Conservation (phyloP, 1,284 basidiomycete genomes). For the Salmacisia buchloeana region DNA sequence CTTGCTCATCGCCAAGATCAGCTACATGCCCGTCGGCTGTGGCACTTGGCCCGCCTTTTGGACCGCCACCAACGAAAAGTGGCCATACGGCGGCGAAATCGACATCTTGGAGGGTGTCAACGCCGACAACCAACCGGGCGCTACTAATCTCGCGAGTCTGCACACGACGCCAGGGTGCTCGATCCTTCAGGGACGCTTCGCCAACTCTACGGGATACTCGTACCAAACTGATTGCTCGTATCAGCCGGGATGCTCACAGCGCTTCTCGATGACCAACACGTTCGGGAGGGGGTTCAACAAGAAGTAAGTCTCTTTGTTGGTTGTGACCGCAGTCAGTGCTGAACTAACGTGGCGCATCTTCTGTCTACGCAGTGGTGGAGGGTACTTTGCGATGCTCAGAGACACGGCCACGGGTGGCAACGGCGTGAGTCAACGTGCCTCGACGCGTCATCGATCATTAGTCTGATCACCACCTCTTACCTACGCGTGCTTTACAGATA, state of each 20-base stretch:
- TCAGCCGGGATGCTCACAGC: slow-evolving; percentile 35
- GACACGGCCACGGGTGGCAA: slow-evolving; percentile 27
- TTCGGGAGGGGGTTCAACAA: slow-evolving; percentile 30
- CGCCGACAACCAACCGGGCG: neutral
- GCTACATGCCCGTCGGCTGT: slow-evolving; percentile 39
- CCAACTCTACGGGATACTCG: neutral
- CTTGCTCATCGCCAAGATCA: slow-evolving; percentile 33
- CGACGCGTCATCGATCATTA: neutral
- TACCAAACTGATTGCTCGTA: slow-evolving; percentile 25
- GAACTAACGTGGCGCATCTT: too few species aligned
- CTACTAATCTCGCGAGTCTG: neutral
- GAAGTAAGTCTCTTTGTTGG: slow-evolving; percentile 10
- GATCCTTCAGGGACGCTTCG: neutral
- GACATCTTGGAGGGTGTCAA: slow-evolving; percentile 44
- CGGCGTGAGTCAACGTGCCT: slow-evolving; percentile 11
- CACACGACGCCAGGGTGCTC: neutral
- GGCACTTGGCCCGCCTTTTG: slow-evolving; percentile 47
- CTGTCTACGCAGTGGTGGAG: slow-evolving; percentile 20
- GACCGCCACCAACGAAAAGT: slow-evolving; percentile 23
- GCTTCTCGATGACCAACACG: slow-evolving; percentile 18
- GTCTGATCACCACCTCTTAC: neutral
- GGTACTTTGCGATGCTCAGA: slow-evolving; percentile 33
- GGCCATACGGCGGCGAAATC: slow-evolving; percentile 43
- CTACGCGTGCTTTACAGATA: slow-evolving; percentile 9
- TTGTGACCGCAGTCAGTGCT: too few species aligned